Conservation (phyloP, 129 eudicot species). For the Flaveria trinervia region DNA sequence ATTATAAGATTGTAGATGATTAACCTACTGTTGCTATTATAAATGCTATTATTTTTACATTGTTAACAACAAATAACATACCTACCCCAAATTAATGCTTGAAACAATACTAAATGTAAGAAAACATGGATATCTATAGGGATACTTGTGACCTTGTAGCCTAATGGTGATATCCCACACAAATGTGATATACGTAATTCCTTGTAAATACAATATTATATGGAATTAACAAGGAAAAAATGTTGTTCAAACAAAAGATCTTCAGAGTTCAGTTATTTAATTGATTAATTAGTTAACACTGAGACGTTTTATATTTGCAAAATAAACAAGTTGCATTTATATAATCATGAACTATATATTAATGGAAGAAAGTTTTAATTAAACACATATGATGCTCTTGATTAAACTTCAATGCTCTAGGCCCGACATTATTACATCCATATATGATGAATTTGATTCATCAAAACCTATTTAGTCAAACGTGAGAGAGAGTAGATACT, state of each 20-base stretch:
- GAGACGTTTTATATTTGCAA: neutral
- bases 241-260: neutral
- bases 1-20: too few species aligned
- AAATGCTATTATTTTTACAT: too few species aligned
- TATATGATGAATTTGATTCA: neutral
- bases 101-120: too few species aligned
- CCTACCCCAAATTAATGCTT: too few species aligned
- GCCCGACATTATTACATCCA: neutral
- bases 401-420: neutral
- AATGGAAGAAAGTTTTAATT: neutral
- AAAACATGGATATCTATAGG: too few species aligned
- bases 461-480: neutral
- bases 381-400: neutral
- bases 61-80: too few species aligned
- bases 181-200: too few species aligned
- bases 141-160: too few species aligned
- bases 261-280: neutral
- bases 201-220: too few species aligned
- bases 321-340: neutral
- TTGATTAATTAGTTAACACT: neutral
- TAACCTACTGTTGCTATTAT: too few species aligned
- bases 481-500: neutral
- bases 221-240: too few species aligned
- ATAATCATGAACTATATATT: neutral
- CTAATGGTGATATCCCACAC: too few species aligned